phyloP scores from a whole-genome alignment of 495 filamentous ascomycete species.

The Penicillium atrosanguineum region DNA sequence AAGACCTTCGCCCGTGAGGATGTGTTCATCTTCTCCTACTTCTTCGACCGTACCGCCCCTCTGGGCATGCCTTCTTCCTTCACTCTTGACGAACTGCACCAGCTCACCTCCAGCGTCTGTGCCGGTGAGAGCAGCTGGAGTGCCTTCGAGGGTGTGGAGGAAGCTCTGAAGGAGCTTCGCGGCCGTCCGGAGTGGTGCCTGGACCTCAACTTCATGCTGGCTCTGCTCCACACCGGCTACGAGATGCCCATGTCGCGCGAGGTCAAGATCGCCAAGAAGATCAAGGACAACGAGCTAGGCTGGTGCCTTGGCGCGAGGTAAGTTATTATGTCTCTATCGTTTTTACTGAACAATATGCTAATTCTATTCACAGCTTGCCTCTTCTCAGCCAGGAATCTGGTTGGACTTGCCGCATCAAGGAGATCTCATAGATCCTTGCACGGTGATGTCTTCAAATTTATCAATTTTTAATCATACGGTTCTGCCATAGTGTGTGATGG shows the following conservation, averaged over 20 bases:
- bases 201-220: constrained; percentile 94
- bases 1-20: constrained; percentile 93
- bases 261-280: constrained; percentile 97
- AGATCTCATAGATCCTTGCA: constrained; percentile 47
- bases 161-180: constrained; percentile 67
- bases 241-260: constrained; percentile 96
- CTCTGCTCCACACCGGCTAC: constrained; percentile 90
- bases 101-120: constrained; percentile 82
- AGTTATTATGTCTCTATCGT: constrained; percentile 5
- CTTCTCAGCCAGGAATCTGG: constrained; percentile 69
- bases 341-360: constrained; percentile 18
- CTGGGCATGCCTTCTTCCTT: constrained; percentile 96
- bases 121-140: constrained; percentile 74
- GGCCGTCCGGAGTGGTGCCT: constrained; percentile 87
- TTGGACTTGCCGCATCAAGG: constrained; percentile 71
- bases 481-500: constrained; percentile 24
- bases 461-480: constrained; percentile 26
- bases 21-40: constrained; percentile 95
- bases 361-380: constrained; percentile 58
- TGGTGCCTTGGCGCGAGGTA: constrained; percentile 98
- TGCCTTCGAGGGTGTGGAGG: constrained; percentile 68
- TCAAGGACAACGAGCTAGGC: constrained; percentile 92
- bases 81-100: constrained; percentile 80
- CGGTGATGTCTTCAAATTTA: constrained; percentile 20
- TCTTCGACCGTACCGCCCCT: constrained; percentile 87